These are phyloP conservation scores for Chytridium lagenaria DNA, from an alignment of 371 early-diverging fungal genomes.

Conservation along the genomic window DNA sequence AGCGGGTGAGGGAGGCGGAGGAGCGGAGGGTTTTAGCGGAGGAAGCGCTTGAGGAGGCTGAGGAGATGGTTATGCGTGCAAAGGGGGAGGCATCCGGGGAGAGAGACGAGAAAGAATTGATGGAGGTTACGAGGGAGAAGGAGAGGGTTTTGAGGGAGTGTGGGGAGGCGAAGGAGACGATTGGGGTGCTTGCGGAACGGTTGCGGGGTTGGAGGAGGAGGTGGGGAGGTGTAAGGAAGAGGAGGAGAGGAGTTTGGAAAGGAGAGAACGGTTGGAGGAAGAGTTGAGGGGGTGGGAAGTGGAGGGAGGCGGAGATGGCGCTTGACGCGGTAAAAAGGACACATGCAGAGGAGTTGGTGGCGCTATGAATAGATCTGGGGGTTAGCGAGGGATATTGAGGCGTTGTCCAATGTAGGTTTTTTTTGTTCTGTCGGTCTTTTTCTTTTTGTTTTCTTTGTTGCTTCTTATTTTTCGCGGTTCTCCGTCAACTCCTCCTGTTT, in stretches of 20 bases:
- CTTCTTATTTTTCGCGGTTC: too few relatives aligned
- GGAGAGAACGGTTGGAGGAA: background rate
- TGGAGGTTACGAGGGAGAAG: background rate
- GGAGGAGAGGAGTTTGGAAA: conserved; percentile 7
- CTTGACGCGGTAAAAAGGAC: background rate
- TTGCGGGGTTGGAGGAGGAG: background rate
- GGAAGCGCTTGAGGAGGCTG: conserved; percentile 16
- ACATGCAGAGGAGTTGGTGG: conserved; percentile 13
- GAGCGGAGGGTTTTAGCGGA: background rate
- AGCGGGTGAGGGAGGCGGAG: conserved; percentile 1
- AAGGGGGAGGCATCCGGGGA: background rate
- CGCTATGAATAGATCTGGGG: background rate
- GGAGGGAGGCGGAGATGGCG: background rate
- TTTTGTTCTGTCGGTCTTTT: background rate
- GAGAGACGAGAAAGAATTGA: background rate
- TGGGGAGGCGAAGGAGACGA: background rate
- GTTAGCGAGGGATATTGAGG: background rate
- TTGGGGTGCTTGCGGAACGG: background rate
- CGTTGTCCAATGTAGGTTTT: conserved; percentile 15
- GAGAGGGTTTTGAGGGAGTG: background rate
- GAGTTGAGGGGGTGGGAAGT: background rate
- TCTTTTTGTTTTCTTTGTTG: too few relatives aligned
- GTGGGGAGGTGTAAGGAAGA: background rate
- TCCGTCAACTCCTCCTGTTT: too few relatives aligned
- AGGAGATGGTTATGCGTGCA: background rate